These are phyloP conservation scores for Termitomyces sp. DNA, from an alignment of 768 basidiomycete genomes.

Conservation along the genomic window DNA sequence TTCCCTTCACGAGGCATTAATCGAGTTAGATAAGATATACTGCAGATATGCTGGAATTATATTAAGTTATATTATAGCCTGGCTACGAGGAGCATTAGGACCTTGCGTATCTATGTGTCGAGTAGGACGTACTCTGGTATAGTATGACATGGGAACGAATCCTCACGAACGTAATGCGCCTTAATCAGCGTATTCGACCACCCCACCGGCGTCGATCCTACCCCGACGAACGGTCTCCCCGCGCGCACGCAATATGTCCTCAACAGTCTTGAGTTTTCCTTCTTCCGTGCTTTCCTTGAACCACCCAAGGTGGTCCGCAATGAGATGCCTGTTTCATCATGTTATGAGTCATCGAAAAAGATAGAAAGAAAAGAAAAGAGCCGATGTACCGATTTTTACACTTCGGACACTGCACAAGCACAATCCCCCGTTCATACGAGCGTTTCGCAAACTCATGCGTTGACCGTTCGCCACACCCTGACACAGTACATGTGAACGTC, in stretches of 20 bases:
- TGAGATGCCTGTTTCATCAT: conserved; percentile 59
- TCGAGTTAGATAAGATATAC: conserved; percentile 1
- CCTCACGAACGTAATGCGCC: not conserved
- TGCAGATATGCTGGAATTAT: not conserved
- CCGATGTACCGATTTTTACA: conserved; percentile 78
- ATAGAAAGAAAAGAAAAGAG: not conserved
- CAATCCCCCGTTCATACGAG: conserved; percentile 85
- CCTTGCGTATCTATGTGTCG: not conserved
- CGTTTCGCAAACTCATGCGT: conserved; percentile 85
- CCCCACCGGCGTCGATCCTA: conserved; percentile 43
- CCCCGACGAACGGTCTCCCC: conserved; percentile 73
- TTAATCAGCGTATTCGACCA: conserved; percentile 46
- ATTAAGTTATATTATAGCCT: not conserved
- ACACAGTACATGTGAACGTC: conserved; percentile 84
- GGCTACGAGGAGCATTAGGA: not conserved
- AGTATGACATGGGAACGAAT: not conserved
- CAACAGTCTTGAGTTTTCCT: conserved; percentile 73
- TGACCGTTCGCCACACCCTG: conserved; percentile 69
- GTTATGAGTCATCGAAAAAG: not conserved
- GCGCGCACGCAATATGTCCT: conserved; percentile 72
- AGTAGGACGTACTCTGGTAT: conserved; percentile 5
- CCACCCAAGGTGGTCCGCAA: conserved; percentile 91
- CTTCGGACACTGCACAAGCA: conserved; percentile 86
- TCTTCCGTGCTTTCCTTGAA: conserved; percentile 79
- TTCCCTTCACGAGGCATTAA: not conserved